These are phyloP conservation scores for Aphanomyces stellatus DNA, from an alignment of 352 stramenopile species.

Conservation along the genomic window DNA sequence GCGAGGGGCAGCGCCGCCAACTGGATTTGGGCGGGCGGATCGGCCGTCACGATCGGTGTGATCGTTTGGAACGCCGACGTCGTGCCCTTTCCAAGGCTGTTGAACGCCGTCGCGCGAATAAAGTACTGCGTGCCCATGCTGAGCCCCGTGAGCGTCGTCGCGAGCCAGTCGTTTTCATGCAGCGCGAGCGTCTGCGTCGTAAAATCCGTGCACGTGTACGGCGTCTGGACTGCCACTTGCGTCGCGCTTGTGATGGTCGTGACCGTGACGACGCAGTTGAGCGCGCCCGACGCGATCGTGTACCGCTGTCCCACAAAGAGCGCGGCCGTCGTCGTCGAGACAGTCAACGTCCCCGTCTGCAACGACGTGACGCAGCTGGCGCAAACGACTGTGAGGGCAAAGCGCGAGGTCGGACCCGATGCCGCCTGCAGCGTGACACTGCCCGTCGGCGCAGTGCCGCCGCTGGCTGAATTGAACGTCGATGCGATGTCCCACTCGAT, in stretches of 20 bases:
- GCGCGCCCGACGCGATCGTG: constrained; percentile 36
- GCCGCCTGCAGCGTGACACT: constrained; percentile 26
- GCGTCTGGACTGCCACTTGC: constrained; percentile 28
- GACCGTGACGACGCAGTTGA: constrained; percentile 50
- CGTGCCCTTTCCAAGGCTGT: constrained; percentile 85
- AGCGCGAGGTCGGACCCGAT: constrained; percentile 33
- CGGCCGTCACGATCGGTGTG: constrained; percentile 76
- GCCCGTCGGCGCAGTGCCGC: too few species aligned
- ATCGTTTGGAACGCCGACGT: constrained; percentile 59
- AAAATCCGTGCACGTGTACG: constrained; percentile 44
- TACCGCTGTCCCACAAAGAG: constrained; percentile 32
- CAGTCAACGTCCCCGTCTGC: constrained; percentile 25
- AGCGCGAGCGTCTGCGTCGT: constrained; percentile 32
- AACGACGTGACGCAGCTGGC: constrained; percentile 38
- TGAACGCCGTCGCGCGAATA: constrained; percentile 86
- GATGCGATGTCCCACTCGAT: constrained; percentile 84
- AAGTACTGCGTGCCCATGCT: constrained; percentile 83
- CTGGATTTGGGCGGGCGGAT: constrained; percentile 60
- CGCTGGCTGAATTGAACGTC: constrained; percentile 49
- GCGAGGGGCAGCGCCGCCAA: constrained; percentile 24
- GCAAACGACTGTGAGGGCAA: constrained; percentile 33
- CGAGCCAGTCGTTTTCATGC: constrained; percentile 44
- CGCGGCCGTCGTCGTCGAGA: not conserved
- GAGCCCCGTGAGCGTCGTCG: constrained; percentile 75
- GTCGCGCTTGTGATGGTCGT: constrained; percentile 24